phyloP scores from a whole-genome alignment of 2,329 filamentous ascomycete species.

The Botrytis elliptica region DNA sequence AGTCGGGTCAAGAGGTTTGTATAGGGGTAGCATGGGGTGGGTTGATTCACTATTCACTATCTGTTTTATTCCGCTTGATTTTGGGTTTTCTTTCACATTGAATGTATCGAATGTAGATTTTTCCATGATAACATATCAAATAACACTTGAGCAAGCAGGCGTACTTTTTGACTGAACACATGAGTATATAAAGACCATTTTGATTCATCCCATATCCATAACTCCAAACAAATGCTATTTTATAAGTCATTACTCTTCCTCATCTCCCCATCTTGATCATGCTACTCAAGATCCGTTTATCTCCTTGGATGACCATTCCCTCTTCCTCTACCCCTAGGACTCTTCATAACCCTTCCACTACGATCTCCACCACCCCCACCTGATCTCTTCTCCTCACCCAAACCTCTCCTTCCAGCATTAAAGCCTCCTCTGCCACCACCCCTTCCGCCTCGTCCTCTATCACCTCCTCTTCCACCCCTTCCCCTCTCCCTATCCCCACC shows the following conservation, averaged over 20 bases:
- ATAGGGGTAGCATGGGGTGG: background rate
- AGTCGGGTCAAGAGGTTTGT: background rate
- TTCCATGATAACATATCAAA: background rate
- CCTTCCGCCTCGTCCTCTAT: conserved; percentile 42
- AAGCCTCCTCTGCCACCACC: conserved; percentile 31
- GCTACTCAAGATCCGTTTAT: background rate
- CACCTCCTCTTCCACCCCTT: conserved; percentile 45
- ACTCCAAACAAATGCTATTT: conserved; percentile 9
- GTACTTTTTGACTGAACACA: background rate
- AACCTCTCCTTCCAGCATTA: conserved; percentile 30
- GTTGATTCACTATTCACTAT: background rate
- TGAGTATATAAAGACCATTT: background rate
- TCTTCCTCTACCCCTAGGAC: conserved; percentile 27
- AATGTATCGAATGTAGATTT: background rate
- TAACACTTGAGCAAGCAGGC: background rate
- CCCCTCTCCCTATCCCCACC: conserved; percentile 34
- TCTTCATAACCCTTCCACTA: conserved; percentile 20
- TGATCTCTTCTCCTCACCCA: conserved; percentile 13
- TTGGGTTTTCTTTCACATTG: background rate
- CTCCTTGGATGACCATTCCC: conserved; percentile 19
- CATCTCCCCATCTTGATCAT: background rate
- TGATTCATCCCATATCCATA: conserved; percentile 13
- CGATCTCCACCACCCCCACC: background rate
- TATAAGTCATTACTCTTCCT: background rate
- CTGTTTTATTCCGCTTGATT: background rate